These are phyloP conservation scores for Euclidium syriacum DNA, from an alignment of 345 rosid species.

Conservation along the genomic window DNA sequence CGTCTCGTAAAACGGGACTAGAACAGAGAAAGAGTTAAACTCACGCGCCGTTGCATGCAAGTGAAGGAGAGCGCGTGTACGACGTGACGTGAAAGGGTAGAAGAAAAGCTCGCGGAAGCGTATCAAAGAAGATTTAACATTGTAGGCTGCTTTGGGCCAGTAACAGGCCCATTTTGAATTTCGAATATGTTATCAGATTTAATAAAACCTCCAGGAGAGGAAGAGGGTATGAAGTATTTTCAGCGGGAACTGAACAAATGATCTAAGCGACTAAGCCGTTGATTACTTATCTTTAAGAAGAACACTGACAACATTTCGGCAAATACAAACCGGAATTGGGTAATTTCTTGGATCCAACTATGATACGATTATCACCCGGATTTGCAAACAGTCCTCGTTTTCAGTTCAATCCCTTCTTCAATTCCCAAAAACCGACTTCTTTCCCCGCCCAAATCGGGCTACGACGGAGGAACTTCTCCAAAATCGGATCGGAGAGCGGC, in stretches of 20 bases:
- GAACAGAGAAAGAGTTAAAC: neutral
- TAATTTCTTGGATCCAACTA: conserved; percentile 20
- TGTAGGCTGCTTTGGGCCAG: neutral
- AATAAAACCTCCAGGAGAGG: no score
- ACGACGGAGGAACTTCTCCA: conserved; percentile 14
- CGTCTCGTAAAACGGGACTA: conserved; percentile 7
- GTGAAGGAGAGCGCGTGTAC: neutral
- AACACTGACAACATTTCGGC: neutral
- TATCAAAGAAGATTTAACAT: no score
- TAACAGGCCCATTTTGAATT: neutral
- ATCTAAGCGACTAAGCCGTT: conserved; percentile 19
- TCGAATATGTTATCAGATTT: neutral
- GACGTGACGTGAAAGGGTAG: no score
- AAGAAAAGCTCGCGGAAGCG: no score
- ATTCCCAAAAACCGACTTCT: neutral
- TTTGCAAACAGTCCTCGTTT: conserved; percentile 12
- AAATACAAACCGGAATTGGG: neutral
- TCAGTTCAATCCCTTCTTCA: neutral
- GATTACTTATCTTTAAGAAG: conserved; percentile 17
- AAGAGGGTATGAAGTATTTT: neutral
- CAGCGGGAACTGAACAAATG: conserved; percentile 11
- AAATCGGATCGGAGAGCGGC: conserved; percentile 20
- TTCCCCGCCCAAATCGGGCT: neutral
- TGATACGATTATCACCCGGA: conserved; percentile 43
- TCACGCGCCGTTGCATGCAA: neutral